These are phyloP conservation scores for Blastobotrys illinoisensis DNA, from an alignment of 1,139 yeast genomes.

Conservation along the genomic window DNA sequence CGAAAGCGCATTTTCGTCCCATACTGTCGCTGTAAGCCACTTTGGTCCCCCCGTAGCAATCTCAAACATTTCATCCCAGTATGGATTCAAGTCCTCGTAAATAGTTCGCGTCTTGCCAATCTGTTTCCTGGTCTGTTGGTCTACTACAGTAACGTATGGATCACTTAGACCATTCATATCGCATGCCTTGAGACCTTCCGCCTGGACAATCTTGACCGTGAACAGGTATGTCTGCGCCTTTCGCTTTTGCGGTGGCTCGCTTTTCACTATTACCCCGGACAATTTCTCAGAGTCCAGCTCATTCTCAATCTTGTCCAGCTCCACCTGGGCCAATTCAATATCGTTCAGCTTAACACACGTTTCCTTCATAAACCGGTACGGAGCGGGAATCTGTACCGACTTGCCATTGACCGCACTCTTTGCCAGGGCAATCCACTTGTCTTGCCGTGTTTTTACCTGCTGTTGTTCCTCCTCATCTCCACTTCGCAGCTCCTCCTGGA, in stretches of 20 bases:
- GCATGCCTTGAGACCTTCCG: slow-evolving; percentile 60
- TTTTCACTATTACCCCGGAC: slow-evolving; percentile 41
- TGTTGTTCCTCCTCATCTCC: slow-evolving; percentile 33
- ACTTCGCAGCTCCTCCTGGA: slow-evolving; percentile 42
- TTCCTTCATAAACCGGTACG: slow-evolving; percentile 55
- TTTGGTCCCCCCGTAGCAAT: slow-evolving; percentile 35
- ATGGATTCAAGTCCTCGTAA: slow-evolving; percentile 60
- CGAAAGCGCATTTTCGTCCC: slow-evolving; percentile 59
- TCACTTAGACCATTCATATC: slow-evolving; percentile 51
- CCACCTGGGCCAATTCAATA: slow-evolving; percentile 54
- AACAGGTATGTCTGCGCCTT: slow-evolving; percentile 50
- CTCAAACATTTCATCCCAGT: slow-evolving; percentile 89
- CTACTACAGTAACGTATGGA: slow-evolving; percentile 65
- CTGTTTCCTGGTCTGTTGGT: slow-evolving; percentile 50
- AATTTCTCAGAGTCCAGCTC: slow-evolving; percentile 57
- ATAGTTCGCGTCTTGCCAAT: slow-evolving; percentile 70
- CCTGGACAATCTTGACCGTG: slow-evolving; percentile 60
- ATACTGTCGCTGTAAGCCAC: slow-evolving; percentile 54
- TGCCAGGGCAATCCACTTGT: slow-evolving; percentile 38
- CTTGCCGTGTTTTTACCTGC: slow-evolving; percentile 27
- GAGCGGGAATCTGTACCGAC: slow-evolving; percentile 39
- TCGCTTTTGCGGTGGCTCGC: slow-evolving; percentile 28
- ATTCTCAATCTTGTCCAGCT: slow-evolving; percentile 56
- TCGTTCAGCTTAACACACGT: slow-evolving; percentile 78
- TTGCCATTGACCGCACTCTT: slow-evolving; percentile 40